Evolutionary conservation across 805 yeast genomes (phyloP).

Genomic region (Ogataea pilisensis): DNA sequence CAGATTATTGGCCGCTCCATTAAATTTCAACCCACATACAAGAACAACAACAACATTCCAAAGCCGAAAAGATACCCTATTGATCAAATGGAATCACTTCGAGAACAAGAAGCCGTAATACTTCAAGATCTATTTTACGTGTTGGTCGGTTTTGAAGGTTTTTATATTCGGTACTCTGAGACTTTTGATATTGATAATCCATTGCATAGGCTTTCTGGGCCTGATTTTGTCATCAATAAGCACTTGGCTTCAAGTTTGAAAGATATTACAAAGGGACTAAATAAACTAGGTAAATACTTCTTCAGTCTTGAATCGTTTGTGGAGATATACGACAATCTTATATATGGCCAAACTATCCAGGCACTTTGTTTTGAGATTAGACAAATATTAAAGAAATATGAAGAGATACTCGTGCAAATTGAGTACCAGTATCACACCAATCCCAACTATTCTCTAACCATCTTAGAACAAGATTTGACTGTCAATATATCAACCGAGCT

Average conservation of each 20-base stretch:
- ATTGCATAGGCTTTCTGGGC: slow-evolving; percentile 52
- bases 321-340: slow-evolving; percentile 50
- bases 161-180: slow-evolving; percentile 64
- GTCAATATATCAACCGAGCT: slow-evolving; percentile 36
- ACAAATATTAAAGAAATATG: slow-evolving; percentile 34
- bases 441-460: slow-evolving; percentile 52
- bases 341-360: slow-evolving; percentile 71
- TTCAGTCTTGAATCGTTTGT: slow-evolving; percentile 55
- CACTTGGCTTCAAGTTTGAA: slow-evolving; percentile 71
- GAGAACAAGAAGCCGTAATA: slow-evolving; percentile 69
- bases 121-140: slow-evolving; percentile 67
- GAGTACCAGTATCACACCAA: slow-evolving; percentile 51
- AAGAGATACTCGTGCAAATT: slow-evolving; percentile 34
- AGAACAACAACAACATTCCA: slow-evolving; percentile 5
- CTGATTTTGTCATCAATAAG: slow-evolving; percentile 70
- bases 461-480: slow-evolving; percentile 49
- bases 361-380: slow-evolving; percentile 62
- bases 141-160: slow-evolving; percentile 72
- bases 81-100: slow-evolving; percentile 40
- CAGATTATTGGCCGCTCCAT: slow-evolving; percentile 17
- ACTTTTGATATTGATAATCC: slow-evolving; percentile 45
- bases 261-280: slow-evolving; percentile 59
- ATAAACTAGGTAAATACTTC: slow-evolving; percentile 60
- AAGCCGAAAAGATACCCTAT: slow-evolving; percentile 36
- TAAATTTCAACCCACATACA: slow-evolving; percentile 18